Evolutionary conservation across 1,284 basidiomycete species (phyloP).

Genomic region (Lignosus rhinocerotis): DNA sequence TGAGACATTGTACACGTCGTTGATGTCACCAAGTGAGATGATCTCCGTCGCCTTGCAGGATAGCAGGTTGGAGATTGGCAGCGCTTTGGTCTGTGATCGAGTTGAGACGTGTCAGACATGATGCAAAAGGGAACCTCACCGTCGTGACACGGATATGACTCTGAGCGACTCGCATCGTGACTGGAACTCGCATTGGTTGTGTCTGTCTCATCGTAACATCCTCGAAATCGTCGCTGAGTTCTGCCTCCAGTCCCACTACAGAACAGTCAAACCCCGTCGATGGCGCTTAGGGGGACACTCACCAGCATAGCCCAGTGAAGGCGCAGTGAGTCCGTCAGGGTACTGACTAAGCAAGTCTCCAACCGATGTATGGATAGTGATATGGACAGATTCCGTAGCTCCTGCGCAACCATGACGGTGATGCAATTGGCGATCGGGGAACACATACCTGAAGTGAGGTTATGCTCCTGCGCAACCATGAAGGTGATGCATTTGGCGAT

Average conservation of each 20-base stretch:
- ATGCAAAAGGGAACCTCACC: conserved; percentile 39
- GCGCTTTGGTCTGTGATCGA: conserved; percentile 55
- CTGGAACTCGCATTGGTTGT: conserved; percentile 61
- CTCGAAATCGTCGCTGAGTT: conserved; percentile 49
- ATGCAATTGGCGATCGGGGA: not conserved
- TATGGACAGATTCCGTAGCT: conserved; percentile 18
- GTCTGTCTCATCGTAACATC: conserved; percentile 66
- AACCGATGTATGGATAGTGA: conserved; percentile 28
- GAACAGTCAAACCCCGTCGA: not conserved
- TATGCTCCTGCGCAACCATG: conserved; percentile 38
- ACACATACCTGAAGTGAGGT: conserved; percentile 69
- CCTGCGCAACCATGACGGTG: conserved; percentile 12
- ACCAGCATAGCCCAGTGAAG: conserved; percentile 58
- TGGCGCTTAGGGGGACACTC: conserved; percentile 17
- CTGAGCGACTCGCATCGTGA: conserved; percentile 59
- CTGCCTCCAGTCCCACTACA: conserved; percentile 60
- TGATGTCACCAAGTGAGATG: conserved; percentile 76
- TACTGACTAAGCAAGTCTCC: conserved; percentile 58
- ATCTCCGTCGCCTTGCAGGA: conserved; percentile 78
- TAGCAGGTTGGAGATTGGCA: conserved; percentile 60
- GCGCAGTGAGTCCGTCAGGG: conserved; percentile 45
- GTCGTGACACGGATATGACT: conserved; percentile 71
- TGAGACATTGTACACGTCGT: conserved; percentile 81
- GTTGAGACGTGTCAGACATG: conserved; percentile 10
- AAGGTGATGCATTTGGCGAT: not conserved